These are phyloP conservation scores for Blastobotrys chiropterorum DNA, from an alignment of 805 yeast genomes.

Conservation along the genomic window DNA sequence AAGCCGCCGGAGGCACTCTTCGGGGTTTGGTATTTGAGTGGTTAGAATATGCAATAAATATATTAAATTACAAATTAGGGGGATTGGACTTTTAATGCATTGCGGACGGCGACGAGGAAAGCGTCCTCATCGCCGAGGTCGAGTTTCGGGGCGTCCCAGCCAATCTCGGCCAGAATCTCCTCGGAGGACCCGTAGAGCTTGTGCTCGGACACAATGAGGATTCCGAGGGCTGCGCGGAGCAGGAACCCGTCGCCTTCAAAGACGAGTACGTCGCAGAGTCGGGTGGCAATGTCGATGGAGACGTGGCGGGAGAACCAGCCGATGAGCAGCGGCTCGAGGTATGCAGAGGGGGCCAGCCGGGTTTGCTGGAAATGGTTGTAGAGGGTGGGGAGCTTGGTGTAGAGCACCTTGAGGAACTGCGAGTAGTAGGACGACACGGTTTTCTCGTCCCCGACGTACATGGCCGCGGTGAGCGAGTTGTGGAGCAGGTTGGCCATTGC, in stretches of 20 bases:
- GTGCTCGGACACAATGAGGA: slow-evolving; percentile 43
- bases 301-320: slow-evolving; percentile 43
- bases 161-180: slow-evolving; percentile 39
- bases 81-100: slow-evolving; percentile 25
- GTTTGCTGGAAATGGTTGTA: slow-evolving; percentile 44
- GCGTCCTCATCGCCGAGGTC: slow-evolving; percentile 47
- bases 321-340: slow-evolving; percentile 38
- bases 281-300: slow-evolving; percentile 40
- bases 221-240: slow-evolving; percentile 47
- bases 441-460: slow-evolving; percentile 26
- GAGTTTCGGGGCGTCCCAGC: slow-evolving; percentile 26
- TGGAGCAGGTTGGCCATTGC: slow-evolving; percentile 37
- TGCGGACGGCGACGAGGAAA: slow-evolving; percentile 40
- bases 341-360: slow-evolving; percentile 37
- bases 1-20: not conserved
- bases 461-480: slow-evolving; percentile 30
- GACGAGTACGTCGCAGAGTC: slow-evolving; percentile 51
- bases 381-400: slow-evolving; percentile 39
- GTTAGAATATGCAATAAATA: not conserved
- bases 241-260: slow-evolving; percentile 58
- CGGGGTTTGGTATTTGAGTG: not conserved
- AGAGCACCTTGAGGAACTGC: slow-evolving; percentile 45
- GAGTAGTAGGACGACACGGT: slow-evolving; percentile 35
- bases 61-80: too few relatives aligned
- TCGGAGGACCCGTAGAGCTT: slow-evolving; percentile 45